Conservation (phyloP, 495 filamentous ascomycete species). For the Pyrenula aspistea region DNA sequence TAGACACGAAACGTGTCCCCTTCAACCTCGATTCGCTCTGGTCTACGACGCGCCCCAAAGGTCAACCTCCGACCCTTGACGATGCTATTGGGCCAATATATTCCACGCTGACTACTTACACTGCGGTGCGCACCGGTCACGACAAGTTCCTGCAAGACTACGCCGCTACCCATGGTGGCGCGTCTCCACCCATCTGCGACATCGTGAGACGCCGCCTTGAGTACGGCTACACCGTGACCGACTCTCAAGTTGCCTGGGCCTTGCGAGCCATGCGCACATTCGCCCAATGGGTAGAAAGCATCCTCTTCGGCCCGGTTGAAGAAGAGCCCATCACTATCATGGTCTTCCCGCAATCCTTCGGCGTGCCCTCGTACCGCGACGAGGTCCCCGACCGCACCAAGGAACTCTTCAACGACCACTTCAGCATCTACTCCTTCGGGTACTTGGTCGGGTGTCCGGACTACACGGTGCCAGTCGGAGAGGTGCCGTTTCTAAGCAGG, state of each 20-base stretch:
- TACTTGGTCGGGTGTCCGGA: conserved; percentile 13
- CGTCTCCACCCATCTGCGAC: conserved; percentile 22
- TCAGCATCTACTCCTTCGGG: conserved; percentile 11
- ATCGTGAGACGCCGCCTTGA: conserved; percentile 8
- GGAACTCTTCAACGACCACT: conserved; percentile 5
- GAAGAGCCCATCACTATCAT: conserved; percentile 7
- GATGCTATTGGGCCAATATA: conserved; percentile 15
- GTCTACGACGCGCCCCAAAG: conserved; percentile 6
- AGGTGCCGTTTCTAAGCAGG: conserved; percentile 22
- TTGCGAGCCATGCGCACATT: conserved; percentile 4
- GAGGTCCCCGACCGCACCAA: conserved; percentile 3
- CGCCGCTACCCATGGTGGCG: conserved; percentile 18
- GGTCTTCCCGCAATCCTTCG: conserved; percentile 12
- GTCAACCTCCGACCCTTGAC: conserved; percentile 8
- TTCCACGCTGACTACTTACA: conserved; percentile 16
- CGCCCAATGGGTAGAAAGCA: conserved; percentile 7
- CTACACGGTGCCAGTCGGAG: conserved; percentile 12
- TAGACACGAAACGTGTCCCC: conserved; percentile 6
- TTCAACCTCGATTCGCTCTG: conserved; percentile 10
- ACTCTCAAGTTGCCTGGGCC: conserved; percentile 1
- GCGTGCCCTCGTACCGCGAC: conserved; percentile 8
- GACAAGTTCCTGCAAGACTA: conserved; percentile 27
- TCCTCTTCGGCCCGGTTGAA: conserved; percentile 3
- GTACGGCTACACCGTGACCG: conserved; percentile 5
- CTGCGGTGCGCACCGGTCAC: conserved; percentile 7